Percentiles rank a stretch among this genome's conserved stretches.
These are phyloP conservation scores for Hypsizygus ulmarius DNA, from an alignment of 1,284 basidiomycete genomes.

Conservation along the genomic window DNA sequence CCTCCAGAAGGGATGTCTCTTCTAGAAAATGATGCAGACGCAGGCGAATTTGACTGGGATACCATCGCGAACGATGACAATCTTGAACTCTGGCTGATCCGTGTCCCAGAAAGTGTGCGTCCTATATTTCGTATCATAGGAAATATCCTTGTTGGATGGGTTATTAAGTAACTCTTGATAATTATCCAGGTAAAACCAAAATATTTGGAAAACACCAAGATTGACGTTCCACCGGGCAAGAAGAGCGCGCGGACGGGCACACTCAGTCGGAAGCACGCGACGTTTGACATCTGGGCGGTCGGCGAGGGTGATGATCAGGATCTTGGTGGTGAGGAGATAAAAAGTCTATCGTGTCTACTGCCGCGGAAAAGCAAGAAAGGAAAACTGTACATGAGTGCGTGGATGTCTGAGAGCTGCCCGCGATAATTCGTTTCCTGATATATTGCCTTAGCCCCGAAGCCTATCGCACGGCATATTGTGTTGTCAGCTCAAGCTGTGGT, in stretches of 20 bases:
- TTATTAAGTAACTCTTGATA: constrained; percentile 4
- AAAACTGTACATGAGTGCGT: constrained; percentile 55
- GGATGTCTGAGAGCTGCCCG: neutral
- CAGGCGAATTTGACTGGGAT: constrained; percentile 67
- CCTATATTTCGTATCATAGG: constrained; percentile 4
- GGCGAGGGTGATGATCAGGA: constrained; percentile 41
- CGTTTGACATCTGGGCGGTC: constrained; percentile 65
- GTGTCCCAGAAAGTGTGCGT: constrained; percentile 64
- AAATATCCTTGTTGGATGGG: too few species aligned
- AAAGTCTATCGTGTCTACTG: constrained; percentile 55
- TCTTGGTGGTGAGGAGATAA: constrained; percentile 62
- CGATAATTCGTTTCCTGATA: neutral
- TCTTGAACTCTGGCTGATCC: constrained; percentile 66
- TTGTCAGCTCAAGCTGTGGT: constrained; percentile 47
- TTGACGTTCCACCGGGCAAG: constrained; percentile 42
- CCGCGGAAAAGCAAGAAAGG: constrained; percentile 61
- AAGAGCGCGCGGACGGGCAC: constrained; percentile 41
- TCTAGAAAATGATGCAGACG: constrained; percentile 40
- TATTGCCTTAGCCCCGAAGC: constrained; percentile 40
- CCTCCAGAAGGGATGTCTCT: constrained; percentile 50
- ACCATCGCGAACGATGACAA: constrained; percentile 55
- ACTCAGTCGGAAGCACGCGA: constrained; percentile 48
- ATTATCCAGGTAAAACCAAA: constrained; percentile 58
- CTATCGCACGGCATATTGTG: constrained; percentile 56
- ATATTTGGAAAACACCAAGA: constrained; percentile 49